A percentile compares a stretch with the other conserved stretches of the same genome.
Conservation (phyloP, 257 asterid genomes). For the Solanum okadae region DNA sequence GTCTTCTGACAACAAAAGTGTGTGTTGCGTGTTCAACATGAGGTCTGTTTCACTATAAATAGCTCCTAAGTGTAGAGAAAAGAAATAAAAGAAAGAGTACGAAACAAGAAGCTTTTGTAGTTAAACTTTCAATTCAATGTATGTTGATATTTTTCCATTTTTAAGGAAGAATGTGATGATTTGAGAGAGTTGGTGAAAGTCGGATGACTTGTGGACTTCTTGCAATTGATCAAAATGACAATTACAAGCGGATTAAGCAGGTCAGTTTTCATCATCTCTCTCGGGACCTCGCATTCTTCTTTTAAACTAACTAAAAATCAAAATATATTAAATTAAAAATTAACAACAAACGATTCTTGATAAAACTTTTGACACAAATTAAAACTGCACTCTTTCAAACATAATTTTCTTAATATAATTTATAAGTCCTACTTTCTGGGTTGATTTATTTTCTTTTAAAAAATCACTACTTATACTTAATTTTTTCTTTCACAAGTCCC, state of each 20-base stretch:
- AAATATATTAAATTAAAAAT: neutral
- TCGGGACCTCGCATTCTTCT: slow-evolving; percentile 58
- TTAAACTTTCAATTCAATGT: no score
- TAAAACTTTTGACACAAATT: no score
- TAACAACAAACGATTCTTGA: neutral
- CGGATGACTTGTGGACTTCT: no score
- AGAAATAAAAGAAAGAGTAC: neutral
- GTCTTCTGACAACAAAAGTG: neutral
- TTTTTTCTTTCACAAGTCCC: no score
- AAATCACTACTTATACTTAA: no score
- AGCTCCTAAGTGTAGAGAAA: neutral
- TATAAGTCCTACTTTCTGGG: no score
- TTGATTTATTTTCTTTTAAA: no score
- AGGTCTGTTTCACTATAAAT: neutral
- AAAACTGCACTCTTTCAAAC: no score
- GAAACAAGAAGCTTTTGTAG: neutral
- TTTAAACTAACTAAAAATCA: slow-evolving; percentile 8
- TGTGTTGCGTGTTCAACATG: neutral
- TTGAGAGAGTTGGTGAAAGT: neutral
- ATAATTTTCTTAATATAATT: no score
- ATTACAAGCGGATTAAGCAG: slow-evolving; percentile 43
- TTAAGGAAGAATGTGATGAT: neutral
- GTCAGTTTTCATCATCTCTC: slow-evolving; percentile 37
- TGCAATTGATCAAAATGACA: no score
- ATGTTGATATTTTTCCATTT: no score